Conservation (phyloP, 805 yeast species). For the Ogataea parapolymorpha region DNA sequence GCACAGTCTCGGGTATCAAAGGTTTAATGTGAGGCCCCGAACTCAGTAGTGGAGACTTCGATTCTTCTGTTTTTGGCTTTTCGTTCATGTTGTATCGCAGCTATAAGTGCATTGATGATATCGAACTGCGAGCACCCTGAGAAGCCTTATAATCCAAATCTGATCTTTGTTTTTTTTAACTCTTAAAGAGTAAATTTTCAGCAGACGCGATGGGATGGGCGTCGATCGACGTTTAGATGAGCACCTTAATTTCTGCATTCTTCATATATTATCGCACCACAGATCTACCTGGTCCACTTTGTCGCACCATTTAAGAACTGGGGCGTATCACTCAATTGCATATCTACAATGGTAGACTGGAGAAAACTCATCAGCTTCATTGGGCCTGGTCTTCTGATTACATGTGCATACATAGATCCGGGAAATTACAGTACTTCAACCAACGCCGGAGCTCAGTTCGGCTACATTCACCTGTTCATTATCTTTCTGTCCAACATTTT, state of each 20-base stretch:
- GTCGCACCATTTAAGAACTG: not conserved
- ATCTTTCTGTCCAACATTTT: conserved; percentile 74
- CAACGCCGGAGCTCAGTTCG: conserved; percentile 78
- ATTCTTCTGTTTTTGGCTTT: not conserved
- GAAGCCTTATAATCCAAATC: not conserved
- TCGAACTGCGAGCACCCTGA: not conserved
- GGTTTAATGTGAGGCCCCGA: conserved; percentile 23
- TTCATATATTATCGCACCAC: not conserved
- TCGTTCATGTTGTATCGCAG: not conserved
- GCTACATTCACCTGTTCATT: conserved; percentile 68
- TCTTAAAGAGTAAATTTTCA: not conserved
- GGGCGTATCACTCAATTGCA: too few species aligned
- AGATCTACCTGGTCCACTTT: not conserved
- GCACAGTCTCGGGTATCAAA: conserved; percentile 58
- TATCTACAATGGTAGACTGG: conserved; percentile 13
- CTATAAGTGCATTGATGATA: not conserved
- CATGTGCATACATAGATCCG: conserved; percentile 92
- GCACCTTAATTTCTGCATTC: too few species aligned
- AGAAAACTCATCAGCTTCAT: conserved; percentile 62
- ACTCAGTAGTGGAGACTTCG: not conserved
- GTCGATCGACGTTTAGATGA: not conserved
- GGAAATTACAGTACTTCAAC: conserved; percentile 92
- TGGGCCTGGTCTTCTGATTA: conserved; percentile 86
- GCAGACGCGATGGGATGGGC: not conserved
- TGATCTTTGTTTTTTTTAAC: not conserved